A percentile compares a stretch with the other conserved stretches of the same genome.
Evolutionary conservation across 495 filamentous ascomycete genomes (phyloP).

Genomic region (Podospora didyma): DNA sequence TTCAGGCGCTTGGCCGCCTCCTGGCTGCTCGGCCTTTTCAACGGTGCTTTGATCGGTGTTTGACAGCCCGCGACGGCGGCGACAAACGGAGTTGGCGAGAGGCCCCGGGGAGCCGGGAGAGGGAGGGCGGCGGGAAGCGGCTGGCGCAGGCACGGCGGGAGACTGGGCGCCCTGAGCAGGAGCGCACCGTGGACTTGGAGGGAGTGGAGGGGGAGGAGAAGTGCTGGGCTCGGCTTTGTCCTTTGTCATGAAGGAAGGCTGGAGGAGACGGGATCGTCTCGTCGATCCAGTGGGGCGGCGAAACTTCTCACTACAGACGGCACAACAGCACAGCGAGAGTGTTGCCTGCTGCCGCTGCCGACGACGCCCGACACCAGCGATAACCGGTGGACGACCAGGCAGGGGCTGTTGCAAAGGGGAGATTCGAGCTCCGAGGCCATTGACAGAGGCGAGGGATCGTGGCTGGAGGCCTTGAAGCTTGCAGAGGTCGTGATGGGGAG

Average conservation of each 20-base stretch:
- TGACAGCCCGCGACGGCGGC: background rate
- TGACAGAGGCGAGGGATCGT: slow-evolving; percentile 1
- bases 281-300: background rate
- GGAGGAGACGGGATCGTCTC: background rate
- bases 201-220: background rate
- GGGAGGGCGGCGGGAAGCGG: slow-evolving; percentile 5
- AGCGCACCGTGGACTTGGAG: slow-evolving; percentile 5
- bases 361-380: slow-evolving; percentile 2
- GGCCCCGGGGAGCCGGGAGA: slow-evolving; percentile 11
- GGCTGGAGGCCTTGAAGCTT: background rate
- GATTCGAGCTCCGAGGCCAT: slow-evolving; percentile 15
- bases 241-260: slow-evolving; percentile 21
- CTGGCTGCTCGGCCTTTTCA: background rate
- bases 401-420: slow-evolving; percentile 4
- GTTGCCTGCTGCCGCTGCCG: slow-evolving; percentile 7
- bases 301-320: background rate
- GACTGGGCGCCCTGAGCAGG: slow-evolving; percentile 7
- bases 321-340: background rate
- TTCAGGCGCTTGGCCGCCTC: slow-evolving; percentile 8
- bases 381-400: background rate
- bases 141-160: slow-evolving; percentile 4
- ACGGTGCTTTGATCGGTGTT: slow-evolving; percentile 1
- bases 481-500: slow-evolving; percentile 3
- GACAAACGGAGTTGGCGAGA: slow-evolving; percentile 9
- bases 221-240: slow-evolving; percentile 9